Evolutionary conservation across 495 filamentous ascomycete genomes (phyloP), one percentile per base, ranked within the genome.

Genomic region (Penicillium pancosmium): DNA sequence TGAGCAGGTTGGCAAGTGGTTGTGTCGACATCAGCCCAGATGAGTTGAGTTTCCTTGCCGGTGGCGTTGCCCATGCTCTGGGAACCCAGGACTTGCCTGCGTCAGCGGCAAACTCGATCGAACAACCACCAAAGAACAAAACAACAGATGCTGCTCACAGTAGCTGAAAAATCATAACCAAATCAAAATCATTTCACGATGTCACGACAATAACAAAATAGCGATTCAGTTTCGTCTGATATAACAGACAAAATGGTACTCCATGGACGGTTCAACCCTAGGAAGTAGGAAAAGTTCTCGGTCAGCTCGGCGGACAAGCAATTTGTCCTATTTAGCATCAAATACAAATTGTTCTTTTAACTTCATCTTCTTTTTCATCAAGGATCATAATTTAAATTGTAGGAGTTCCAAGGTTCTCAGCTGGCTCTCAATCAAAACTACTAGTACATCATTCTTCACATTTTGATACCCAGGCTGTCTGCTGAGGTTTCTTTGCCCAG

Each of bases 31-130:
- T 80, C 7, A 65, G 66, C 11, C 62, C 69, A 12, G 74, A 80
- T 48, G 78, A 80, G 54, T 51, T 79, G 50, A 72, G 75, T 54
- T 78, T 80, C 50, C 75, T 80, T 51, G 76, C 78, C 10, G 74
- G 74, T 13, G 73, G 76, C 11, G 59, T 80, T 38, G 69, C 62
- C 10, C 74, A 74, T 46, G 76, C 73, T 0, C 67, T 80, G 21
- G 72, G 72, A 27, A 71, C 68, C 43, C 66, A 71, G 59, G 63
- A 68, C n/a, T 43, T 62, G 40, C 60, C 60, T 31, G 49, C 65
- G 43, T 49, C 47, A 23, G 43, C 33, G 9, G 60, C 49, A 56
- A 35, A 18, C 27, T 46, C 23, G 9, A 21, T 31, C 34, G 51
- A 44, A 36, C 31, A 16, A 43, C n/a, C 5, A 19, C 41, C 41